Conservation (phyloP, 345 rosid genomes). For the Psidium guajava region DNA sequence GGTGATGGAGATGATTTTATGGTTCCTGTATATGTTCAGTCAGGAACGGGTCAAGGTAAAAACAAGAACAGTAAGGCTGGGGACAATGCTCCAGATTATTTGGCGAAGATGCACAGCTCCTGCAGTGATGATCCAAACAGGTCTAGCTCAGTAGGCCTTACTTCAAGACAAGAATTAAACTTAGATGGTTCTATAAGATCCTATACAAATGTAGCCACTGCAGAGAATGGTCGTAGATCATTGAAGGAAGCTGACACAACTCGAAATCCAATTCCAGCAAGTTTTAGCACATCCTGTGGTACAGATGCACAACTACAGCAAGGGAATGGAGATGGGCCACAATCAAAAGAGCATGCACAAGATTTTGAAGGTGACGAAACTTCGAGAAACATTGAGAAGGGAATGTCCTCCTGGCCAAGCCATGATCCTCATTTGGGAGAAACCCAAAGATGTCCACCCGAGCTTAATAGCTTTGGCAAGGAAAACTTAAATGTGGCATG, state of each 20-base stretch:
- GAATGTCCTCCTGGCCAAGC: conserved; percentile 10
- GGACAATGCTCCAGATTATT: conserved; percentile 7
- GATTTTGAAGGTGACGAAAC: conserved; percentile 8
- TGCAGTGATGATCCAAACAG: conserved; percentile 3
- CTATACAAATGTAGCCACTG: conserved; percentile 7
- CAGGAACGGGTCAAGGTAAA: conserved; percentile 21
- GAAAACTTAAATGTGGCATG: conserved; percentile 12
- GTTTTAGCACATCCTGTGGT: conserved; percentile 14
- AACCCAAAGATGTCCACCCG: conserved; percentile 16
- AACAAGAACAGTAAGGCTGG: conserved; percentile 12
- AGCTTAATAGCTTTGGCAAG: conserved; percentile 18
- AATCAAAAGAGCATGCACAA: conserved; percentile 5
- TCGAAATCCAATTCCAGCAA: conserved; percentile 7
- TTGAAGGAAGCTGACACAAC: conserved; percentile 4
- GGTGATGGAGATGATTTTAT: conserved; percentile 68
- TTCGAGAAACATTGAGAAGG: conserved; percentile 15
- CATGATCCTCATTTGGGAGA: conserved; percentile 15
- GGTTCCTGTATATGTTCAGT: conserved; percentile 55
- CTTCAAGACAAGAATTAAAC: conserved; percentile 15
- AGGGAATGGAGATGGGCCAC: conserved; percentile 12
- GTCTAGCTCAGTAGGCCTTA: conserved; percentile 7
- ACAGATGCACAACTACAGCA: conserved; percentile 16
- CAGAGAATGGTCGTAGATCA: conserved; percentile 6
- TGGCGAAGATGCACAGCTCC: conserved; percentile 6
- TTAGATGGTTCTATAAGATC: conserved; percentile 13